Evolutionary conservation across 176 grass and related monocot genomes (phyloP).

Genomic region (Rhynchospora tenuis): DNA sequence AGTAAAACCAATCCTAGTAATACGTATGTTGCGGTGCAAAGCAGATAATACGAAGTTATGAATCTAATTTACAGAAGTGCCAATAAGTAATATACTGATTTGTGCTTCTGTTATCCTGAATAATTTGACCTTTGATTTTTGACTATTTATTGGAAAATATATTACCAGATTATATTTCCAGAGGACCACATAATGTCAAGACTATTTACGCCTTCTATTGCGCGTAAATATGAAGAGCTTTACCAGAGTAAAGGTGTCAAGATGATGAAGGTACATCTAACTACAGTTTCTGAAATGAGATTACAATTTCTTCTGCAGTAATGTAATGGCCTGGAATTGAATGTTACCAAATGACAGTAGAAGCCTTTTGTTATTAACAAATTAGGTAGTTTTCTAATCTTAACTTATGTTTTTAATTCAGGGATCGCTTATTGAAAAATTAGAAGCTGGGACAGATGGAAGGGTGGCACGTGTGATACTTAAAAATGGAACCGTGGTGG

Average conservation of each 20-base stretch:
- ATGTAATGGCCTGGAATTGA: constrained; percentile 36
- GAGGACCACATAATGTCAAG: constrained; percentile 84
- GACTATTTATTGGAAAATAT: not conserved
- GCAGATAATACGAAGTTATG: not conserved
- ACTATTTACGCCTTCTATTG: constrained; percentile 92
- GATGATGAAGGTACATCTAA: constrained; percentile 59
- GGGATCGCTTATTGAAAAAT: constrained; percentile 58
- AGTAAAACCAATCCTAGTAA: not conserved
- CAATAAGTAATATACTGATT: not conserved
- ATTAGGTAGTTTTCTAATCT: not conserved
- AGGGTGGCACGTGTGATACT: constrained; percentile 69
- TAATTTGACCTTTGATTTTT: not conserved
- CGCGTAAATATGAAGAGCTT: constrained; percentile 77
- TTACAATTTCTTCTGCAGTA: constrained; percentile 9
- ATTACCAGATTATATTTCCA: constrained; percentile 83
- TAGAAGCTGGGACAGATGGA: constrained; percentile 84
- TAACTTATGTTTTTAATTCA: constrained; percentile 12
- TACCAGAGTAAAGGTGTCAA: constrained; percentile 79
- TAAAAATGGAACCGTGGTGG: constrained; percentile 81
- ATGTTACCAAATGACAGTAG: not conserved
- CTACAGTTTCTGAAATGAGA: not conserved
- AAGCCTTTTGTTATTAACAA: not conserved
- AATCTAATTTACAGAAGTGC: not conserved
- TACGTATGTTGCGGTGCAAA: not conserved
- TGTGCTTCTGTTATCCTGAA: not conserved